Evolutionary conservation across 1,284 basidiomycete species (phyloP).

Genomic region (Pisolithus thermaeus): DNA sequence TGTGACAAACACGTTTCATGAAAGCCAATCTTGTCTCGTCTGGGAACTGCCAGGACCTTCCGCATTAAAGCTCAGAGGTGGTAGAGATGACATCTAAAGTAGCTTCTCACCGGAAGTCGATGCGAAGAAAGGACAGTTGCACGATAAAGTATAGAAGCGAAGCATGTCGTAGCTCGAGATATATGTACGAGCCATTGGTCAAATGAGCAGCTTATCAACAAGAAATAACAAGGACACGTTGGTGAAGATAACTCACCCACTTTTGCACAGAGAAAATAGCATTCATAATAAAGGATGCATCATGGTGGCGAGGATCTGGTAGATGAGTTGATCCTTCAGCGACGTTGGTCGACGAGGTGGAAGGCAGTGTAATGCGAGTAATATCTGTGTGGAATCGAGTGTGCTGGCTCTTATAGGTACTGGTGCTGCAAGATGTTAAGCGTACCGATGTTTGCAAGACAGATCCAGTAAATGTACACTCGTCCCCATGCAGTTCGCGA

Average conservation of each 20-base stretch:
- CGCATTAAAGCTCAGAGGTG: slow-evolving; percentile 68
- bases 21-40: too few species aligned
- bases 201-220: slow-evolving; percentile 77
- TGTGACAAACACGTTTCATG: too few species aligned
- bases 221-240: neutral
- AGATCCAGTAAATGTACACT: too few species aligned
- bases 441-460: too few species aligned
- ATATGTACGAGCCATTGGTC: slow-evolving; percentile 91
- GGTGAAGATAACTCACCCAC: slow-evolving; percentile 44
- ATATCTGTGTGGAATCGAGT: neutral
- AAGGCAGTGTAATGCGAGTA: slow-evolving; percentile 43
- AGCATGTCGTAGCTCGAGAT: slow-evolving; percentile 73
- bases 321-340: slow-evolving; percentile 39
- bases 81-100: slow-evolving; percentile 83
- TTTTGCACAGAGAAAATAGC: slow-evolving; percentile 54
- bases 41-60: slow-evolving; percentile 21
- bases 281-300: slow-evolving; percentile 97
- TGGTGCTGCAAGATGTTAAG: neutral
- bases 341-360: slow-evolving; percentile 28
- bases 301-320: slow-evolving; percentile 74
- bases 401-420: neutral
- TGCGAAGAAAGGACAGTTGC: slow-evolving; percentile 20
- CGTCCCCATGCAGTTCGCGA: too few species aligned
- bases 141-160: slow-evolving; percentile 87
- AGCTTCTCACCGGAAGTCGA: neutral